Base-by-base conservation (phyloP, 2,329 filamentous ascomycete species). In the Sclerotinia borealis region DNA sequence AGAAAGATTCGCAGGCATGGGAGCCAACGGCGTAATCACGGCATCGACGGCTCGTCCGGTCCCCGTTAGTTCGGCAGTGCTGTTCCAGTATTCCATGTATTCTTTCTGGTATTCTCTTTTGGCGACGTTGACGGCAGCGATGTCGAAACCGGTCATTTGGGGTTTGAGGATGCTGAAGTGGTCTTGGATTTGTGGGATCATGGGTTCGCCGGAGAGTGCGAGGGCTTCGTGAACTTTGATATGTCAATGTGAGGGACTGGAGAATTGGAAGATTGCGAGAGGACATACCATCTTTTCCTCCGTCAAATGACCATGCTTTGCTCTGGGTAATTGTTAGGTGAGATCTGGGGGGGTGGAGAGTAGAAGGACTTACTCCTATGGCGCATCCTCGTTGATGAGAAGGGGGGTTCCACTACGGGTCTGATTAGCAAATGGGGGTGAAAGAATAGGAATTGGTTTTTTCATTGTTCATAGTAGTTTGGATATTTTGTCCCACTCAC, bases 341-440 rank as follows among this genome's bases (percentile, higher is more conserved):
- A 31, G 37, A 17, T 8, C 7, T 25, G 3, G 19, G 17, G 4
- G 45, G 31, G 36, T 72, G 19, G 67, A 70, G 43, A 73, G 67
- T 45, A 77, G 54, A 61, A 39, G 70, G 1, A 75, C 76, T 67
- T 76, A 78, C 75, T 47, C 76, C 75, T 45, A 82, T 69, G 8
- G 77, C 74, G 8, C 67, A 65, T 1, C 77, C 77, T 29, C 68
- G 71, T 2, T 65, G 59, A 67, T 86, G 83, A 19, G 77, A 74
- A 0, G 82, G 83, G 0, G 85, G 84, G 1, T 79, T 75, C 85
- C 85, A 87, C 22, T 82, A 56, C 10, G 39, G n/a, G n/a, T n/a
- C n/a, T 37, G 13, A 19, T 56, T 56, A 56, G 54, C 39, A 22
- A 45, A 1, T 15, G n/a, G n/a, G n/a, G n/a, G n/a, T n/a, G 2